Conservation (phyloP, 495 filamentous ascomycete species). For the Neurospora sp. region DNA sequence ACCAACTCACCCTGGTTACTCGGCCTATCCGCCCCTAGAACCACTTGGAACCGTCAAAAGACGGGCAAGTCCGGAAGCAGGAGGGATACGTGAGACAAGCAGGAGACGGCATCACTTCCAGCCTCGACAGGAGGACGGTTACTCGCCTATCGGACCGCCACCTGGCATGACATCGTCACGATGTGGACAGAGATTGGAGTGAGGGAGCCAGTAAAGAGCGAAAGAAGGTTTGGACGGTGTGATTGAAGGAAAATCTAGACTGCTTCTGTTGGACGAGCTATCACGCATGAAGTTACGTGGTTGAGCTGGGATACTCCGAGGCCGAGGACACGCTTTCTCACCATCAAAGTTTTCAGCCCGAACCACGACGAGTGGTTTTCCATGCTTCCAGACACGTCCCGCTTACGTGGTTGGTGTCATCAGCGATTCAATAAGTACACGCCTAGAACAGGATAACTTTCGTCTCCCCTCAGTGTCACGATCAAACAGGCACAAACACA, state of each 20-base stretch:
- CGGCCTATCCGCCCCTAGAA: conserved; percentile 25
- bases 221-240: neutral
- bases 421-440: neutral
- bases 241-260: neutral
- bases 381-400: neutral
- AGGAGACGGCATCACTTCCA: conserved; percentile 32
- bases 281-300: neutral
- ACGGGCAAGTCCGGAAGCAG: conserved; percentile 30
- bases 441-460: neutral
- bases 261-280: neutral
- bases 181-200: neutral
- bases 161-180: neutral
- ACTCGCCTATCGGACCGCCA: conserved; percentile 3
- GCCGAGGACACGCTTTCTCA: neutral
- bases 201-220: neutral
- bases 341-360: neutral
- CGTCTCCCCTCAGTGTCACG: neutral
- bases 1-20: conserved; percentile 25
- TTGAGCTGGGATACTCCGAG: neutral
- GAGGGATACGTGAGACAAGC: conserved; percentile 28
- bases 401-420: neutral
- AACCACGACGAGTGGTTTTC: neutral
- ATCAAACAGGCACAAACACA: neutral
- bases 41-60: conserved; percentile 21
- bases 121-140: conserved; percentile 17